These are phyloP conservation scores for Trichosporon faecale DNA, from an alignment of 1,284 basidiomycete genomes.

Conservation along the genomic window DNA sequence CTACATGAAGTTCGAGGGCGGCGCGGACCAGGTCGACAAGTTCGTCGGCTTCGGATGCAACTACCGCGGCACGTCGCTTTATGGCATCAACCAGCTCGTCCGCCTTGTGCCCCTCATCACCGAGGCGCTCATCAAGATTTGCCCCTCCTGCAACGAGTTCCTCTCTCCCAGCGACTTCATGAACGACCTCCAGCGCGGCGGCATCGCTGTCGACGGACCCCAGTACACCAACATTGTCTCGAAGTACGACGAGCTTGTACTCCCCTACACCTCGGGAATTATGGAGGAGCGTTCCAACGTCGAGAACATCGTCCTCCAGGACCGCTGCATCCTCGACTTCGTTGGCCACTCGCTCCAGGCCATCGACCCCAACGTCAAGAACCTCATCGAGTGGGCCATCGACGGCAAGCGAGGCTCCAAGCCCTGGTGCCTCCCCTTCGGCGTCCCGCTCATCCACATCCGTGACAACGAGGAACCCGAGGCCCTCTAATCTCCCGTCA, in stretches of 20 bases:
- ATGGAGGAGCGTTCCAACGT: conserved; percentile 7
- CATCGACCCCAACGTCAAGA: conserved; percentile 14
- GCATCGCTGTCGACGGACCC: conserved; percentile 4
- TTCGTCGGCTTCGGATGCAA: conserved; percentile 13
- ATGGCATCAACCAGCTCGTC: conserved; percentile 17
- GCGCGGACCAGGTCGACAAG: background rate
- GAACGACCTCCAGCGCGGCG: background rate
- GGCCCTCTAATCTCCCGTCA: background rate
- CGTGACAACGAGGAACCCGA: background rate
- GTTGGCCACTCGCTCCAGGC: conserved; percentile 8
- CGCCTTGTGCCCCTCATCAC: conserved; percentile 11
- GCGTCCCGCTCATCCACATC: background rate
- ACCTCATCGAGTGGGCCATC: conserved; percentile 14
- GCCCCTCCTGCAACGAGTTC: conserved; percentile 8
- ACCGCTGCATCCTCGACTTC: conserved; percentile 12
- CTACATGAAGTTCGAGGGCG: conserved; percentile 13
- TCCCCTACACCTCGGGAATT: conserved; percentile 14
- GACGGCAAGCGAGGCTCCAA: background rate
- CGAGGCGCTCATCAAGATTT: background rate
- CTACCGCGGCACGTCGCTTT: conserved; percentile 13
- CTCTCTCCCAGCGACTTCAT: background rate
- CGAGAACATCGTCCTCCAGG: conserved; percentile 18
- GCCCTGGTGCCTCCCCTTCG: background rate
- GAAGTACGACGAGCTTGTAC: background rate
- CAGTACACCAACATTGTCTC: conserved; percentile 10